These are phyloP conservation scores for Pythium rishiriense DNA, from an alignment of 352 stramenopile genomes.

Conservation along the genomic window DNA sequence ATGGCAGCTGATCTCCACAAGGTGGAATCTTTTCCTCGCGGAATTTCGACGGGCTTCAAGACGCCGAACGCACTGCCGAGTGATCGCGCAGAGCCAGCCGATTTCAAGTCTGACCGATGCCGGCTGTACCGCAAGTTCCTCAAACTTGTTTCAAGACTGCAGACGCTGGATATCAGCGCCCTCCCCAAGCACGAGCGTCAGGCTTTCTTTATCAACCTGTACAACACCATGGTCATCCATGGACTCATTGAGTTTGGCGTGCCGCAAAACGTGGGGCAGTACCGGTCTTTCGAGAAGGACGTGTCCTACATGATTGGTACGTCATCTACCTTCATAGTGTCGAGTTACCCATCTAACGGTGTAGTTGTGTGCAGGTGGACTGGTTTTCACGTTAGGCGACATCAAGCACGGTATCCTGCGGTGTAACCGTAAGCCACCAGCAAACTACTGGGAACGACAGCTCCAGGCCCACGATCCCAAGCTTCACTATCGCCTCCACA, in stretches of 20 bases:
- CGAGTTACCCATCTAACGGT: not conserved
- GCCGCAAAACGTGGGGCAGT: slow-evolving; percentile 83
- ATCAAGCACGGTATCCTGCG: slow-evolving; percentile 88
- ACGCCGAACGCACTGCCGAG: slow-evolving; percentile 30
- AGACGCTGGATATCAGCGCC: slow-evolving; percentile 68
- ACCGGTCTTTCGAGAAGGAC: slow-evolving; percentile 83
- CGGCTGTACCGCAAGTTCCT: slow-evolving; percentile 76
- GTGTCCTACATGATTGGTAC: slow-evolving; percentile 74
- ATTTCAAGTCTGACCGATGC: slow-evolving; percentile 60
- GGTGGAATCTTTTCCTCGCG: slow-evolving; percentile 60
- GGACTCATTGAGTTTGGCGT: slow-evolving; percentile 83
- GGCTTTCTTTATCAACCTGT: slow-evolving; percentile 90
- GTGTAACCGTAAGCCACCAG: slow-evolving; percentile 86
- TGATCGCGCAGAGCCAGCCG: slow-evolving; percentile 26
- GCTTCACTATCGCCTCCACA: slow-evolving; percentile 84
- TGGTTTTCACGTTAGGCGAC: slow-evolving; percentile 81
- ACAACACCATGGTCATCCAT: slow-evolving; percentile 88
- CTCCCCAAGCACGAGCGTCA: slow-evolving; percentile 84
- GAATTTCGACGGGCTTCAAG: slow-evolving; percentile 70
- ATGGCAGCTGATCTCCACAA: slow-evolving; percentile 68
- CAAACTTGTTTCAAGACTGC: slow-evolving; percentile 60
- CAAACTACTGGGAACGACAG: slow-evolving; percentile 87
- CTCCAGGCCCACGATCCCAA: slow-evolving; percentile 80
- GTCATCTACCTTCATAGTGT: not conserved
- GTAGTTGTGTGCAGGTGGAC: slow-evolving; percentile 36